These are phyloP conservation scores for Aspergillus haitiensis DNA, from an alignment of 495 filamentous ascomycete species.

Conservation along the genomic window DNA sequence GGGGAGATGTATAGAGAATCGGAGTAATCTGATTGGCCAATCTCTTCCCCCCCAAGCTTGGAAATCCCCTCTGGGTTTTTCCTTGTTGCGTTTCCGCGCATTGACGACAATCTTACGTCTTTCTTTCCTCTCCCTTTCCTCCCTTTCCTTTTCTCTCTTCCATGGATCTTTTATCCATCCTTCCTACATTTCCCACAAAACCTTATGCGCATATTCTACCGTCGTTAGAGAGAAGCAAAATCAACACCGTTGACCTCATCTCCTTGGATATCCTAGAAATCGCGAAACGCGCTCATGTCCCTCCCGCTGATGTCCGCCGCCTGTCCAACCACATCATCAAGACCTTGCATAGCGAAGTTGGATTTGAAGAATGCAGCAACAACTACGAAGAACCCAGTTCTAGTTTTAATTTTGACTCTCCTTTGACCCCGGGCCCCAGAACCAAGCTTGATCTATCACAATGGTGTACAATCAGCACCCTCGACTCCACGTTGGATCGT, in stretches of 20 bases:
- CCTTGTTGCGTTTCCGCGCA: not conserved
- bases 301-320: constrained; percentile 73
- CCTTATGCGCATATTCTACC: constrained; percentile 72
- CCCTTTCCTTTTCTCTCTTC: constrained; percentile 20
- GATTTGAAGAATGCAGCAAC: constrained; percentile 35
- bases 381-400: constrained; percentile 28
- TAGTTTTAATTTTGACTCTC: constrained; percentile 28
- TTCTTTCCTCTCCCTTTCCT: not conserved
- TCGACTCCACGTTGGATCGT: constrained; percentile 71
- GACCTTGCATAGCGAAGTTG: constrained; percentile 65
- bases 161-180: constrained; percentile 81
- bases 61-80: not conserved
- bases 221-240: constrained; percentile 68
- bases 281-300: constrained; percentile 80
- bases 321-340: constrained; percentile 63
- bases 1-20: not conserved
- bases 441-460: constrained; percentile 35
- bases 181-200: constrained; percentile 74
- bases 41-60: not conserved
- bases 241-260: constrained; percentile 83
- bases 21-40: not conserved
- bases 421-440: constrained; percentile 24
- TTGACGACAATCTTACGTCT: not conserved
- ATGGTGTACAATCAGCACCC: constrained; percentile 73
- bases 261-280: constrained; percentile 81